Evolutionary conservation across 1,139 yeast species (phyloP).

Genomic region (Yamadazyma sp.): DNA sequence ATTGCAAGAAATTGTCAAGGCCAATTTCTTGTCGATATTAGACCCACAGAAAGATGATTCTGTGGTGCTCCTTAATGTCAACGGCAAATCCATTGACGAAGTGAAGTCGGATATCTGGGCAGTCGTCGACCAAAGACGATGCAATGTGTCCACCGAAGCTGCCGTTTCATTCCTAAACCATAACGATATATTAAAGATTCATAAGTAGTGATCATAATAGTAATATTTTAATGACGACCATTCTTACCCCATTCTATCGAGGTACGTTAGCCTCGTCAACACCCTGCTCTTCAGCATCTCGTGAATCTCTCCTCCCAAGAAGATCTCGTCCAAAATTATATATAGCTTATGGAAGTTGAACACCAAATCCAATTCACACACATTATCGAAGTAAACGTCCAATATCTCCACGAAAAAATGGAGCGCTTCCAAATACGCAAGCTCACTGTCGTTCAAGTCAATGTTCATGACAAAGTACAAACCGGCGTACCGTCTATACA

Average conservation of each 20-base stretch:
- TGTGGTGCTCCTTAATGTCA: conserved; percentile 59
- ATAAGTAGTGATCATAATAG: background rate
- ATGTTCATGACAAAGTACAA: conserved; percentile 80
- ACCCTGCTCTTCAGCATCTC: conserved; percentile 65
- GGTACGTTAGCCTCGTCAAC: conserved; percentile 49
- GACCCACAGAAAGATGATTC: conserved; percentile 28
- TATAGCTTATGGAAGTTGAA: conserved; percentile 78
- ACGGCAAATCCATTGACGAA: conserved; percentile 53
- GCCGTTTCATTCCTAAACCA: conserved; percentile 13
- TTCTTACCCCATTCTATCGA: conserved; percentile 39
- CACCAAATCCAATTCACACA: conserved; percentile 91
- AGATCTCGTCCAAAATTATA: conserved; percentile 70
- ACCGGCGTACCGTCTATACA: conserved; percentile 91
- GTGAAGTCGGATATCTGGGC: conserved; percentile 45
- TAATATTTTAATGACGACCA: background rate
- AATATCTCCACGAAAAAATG: conserved; percentile 88
- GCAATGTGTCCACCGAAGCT: conserved; percentile 15
- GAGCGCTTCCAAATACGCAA: conserved; percentile 77
- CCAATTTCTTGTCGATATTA: conserved; percentile 54
- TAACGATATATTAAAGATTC: conserved; percentile 1
- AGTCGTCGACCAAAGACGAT: conserved; percentile 14
- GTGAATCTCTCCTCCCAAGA: conserved; percentile 75
- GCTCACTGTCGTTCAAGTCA: conserved; percentile 74
- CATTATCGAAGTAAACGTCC: conserved; percentile 82
- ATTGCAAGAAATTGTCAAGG: conserved; percentile 70